Evolutionary conservation across 345 rosid genomes (phyloP), one percentile per base, ranked within the genome.

Genomic region (Gossypium sturtianum): DNA sequence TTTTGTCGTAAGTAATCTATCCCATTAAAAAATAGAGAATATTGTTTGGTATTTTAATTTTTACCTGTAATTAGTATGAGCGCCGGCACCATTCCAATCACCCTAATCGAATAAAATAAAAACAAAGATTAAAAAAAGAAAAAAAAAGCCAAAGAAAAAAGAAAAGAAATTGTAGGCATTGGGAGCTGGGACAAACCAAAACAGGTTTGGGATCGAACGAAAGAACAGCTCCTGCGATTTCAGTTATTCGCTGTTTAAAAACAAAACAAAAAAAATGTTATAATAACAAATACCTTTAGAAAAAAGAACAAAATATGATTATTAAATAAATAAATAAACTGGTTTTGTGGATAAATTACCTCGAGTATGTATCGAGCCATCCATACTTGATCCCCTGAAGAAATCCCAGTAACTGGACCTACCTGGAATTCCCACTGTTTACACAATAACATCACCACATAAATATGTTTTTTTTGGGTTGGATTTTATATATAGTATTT

Each of bases 61-160:
- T 20, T 72, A 79, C 97, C 97, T 89, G 85, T 89, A 93, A 23
- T 91, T 93, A 1, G 95, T 88, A 85, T 93, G 98, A 47, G 98
- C 95, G n/a, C 97, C 97, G 15, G 98, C 98, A 9, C 98, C 97
- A 63, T 93, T 93, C 98, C 98, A 93, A 38, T 93, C 95, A 48
- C 98, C 98, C 93, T 87, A 66, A 25, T 19, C 3, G 17, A 17
- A 25, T n/a, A 47, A 52, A 20, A 62, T 58, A 57, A 57, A 19
- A 0, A 9, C 22, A n/a, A 5, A 7, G 3, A 57, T 57, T 57
- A 9, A 57, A 57, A 0, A 25, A 0, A 22, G 11, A 61, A 58
- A 22, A 22, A 58, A 58, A 47, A 45, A 20, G 11, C 19, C 49
- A 54, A 17, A 38, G 9, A 20, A 59, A 73, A 2, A 47, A 10